Base-by-base conservation (phyloP, 768 basidiomycete species). In the Pleurotus ostreatus region DNA sequence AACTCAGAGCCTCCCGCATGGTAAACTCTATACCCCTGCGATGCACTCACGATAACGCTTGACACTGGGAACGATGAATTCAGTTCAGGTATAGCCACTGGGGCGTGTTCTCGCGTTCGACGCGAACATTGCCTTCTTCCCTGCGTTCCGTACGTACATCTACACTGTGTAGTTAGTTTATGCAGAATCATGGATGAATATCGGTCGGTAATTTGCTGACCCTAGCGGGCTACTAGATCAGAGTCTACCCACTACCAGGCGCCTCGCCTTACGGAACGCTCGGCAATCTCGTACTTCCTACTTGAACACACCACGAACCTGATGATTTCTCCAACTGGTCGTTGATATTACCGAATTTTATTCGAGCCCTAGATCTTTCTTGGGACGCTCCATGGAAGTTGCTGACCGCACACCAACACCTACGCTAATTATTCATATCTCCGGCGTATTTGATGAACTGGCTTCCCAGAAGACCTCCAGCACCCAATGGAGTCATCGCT, bases 321-420 rank as follows among this genome's bases (percentile, higher is more conserved):
- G 51, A 53, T 53, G 23, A 41, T 53, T 53, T 53, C 23, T 53
- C 51, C 51, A 53, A 53, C 51, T 53, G 51, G 51, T 25, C 26
- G 37, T 15, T 39, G 9, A 53, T 53, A 34, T 53, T 39, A 41
- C 51, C 51, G 51, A 53, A 30, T 53, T 39, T 53, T 53, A 40
- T 30, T 53, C 51, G 51, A 16, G 7, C 49, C 41, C 41, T 16
- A 44, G n/a, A 16, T 44, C 41, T 44, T 44, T 44, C 41, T 44
- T 6, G 15, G 5, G 41, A 44, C 20, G n/a, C 41, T 44, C 20
- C 41, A 44, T 44, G 41, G 41, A 11, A 30, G 30, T 34, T 11
- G 9, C 30, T 34, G 30, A 11, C 9, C 30, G 16, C 15, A 46
- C 46, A 46, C 16, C 22, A 22, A 34, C 30, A 34, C 30, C 30